Evolutionary conservation across 768 basidiomycete species (phyloP), one percentile per base, ranked within the genome.

Genomic region (Hortiboletus campestris): DNA sequence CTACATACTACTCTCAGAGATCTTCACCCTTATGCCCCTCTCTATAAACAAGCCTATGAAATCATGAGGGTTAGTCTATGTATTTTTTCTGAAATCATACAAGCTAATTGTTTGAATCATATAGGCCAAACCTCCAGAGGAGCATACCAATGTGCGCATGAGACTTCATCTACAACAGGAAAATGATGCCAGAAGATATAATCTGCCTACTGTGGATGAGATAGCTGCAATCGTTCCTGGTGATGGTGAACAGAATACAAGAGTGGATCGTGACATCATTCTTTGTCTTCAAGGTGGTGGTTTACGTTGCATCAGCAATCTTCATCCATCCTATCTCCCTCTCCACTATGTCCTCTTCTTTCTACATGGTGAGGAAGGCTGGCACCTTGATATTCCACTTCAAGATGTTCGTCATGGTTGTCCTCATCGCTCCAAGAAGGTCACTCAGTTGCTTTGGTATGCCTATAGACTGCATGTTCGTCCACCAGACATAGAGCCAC

Each of bases 311-410:
- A 76, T 80, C 35, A 68, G 49, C 53, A 69, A 81, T 2, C 50
- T 65, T 0, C 63, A 76, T 56, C 67, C 73, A 5, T 49, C 63
- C 0, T 82, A 80, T 57, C 31, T 57, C 0, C 59, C 77, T 0
- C 64, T 81, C 0, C 74, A 78, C 16, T 80, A 79, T 74, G 72
- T 75, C 0, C 57, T 82, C 0, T 65, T 82, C 2, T 80, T 80
- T 67, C 75, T 78, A 4, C 17, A 47, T 38, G 77, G 77, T 3
- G 60, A 74, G 16, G 41, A 60, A 42, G 78, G 78, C 4, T 81
- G 74, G 77, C 67, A 72, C 55, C 14, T 58, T 4, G 32, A 66
- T 0, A 59, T 75, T 4, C 55, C 42, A 0, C 38, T 67, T 13
- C 50, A 59, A 19, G 0, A 28, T 19, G 10, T n/a, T 14, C 49